A percentile compares a stretch with the other conserved stretches of the same genome.
Conservation (phyloP, 768 basidiomycete species). For the Pholiota molesta region DNA sequence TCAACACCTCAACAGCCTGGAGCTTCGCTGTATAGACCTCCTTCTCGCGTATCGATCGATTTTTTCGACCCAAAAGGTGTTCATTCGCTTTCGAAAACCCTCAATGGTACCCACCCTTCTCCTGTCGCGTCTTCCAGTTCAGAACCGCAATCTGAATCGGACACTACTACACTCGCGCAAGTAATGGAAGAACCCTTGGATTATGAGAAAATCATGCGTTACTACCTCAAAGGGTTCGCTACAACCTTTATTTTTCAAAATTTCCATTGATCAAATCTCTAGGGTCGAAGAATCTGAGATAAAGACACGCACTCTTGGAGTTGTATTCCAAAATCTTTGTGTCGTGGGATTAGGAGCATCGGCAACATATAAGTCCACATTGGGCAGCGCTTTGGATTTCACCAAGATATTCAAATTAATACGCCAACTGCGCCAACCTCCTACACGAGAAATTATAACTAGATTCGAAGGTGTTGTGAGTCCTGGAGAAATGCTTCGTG, state of each 20-base stretch:
- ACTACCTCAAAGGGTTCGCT: conserved; percentile 36
- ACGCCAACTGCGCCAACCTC: conserved; percentile 56
- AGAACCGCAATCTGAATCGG: conserved; percentile 22
- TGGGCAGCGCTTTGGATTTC: conserved; percentile 68
- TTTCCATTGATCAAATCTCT: background rate
- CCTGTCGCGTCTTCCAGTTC: background rate
- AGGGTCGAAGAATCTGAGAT: conserved; percentile 55
- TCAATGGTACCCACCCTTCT: conserved; percentile 23
- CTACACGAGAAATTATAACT: conserved; percentile 61
- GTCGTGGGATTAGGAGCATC: conserved; percentile 64
- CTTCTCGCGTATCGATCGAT: conserved; percentile 43
- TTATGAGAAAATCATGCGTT: conserved; percentile 36
- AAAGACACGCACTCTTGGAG: conserved; percentile 58
- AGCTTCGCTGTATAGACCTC: background rate
- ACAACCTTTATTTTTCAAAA: conserved; percentile 1
- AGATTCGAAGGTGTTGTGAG: conserved; percentile 67
- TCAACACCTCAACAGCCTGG: background rate
- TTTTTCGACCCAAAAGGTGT: conserved; percentile 61
- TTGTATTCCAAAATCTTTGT: conserved; percentile 57
- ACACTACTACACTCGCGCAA: background rate
- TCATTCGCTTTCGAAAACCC: conserved; percentile 36
- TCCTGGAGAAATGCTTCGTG: conserved; percentile 79
- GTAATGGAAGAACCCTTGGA: conserved; percentile 31
- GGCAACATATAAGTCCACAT: conserved; percentile 56
- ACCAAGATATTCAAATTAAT: conserved; percentile 44